phyloP scores from a whole-genome alignment of 306 rosid species.

The Vachellia collinsii region DNA sequence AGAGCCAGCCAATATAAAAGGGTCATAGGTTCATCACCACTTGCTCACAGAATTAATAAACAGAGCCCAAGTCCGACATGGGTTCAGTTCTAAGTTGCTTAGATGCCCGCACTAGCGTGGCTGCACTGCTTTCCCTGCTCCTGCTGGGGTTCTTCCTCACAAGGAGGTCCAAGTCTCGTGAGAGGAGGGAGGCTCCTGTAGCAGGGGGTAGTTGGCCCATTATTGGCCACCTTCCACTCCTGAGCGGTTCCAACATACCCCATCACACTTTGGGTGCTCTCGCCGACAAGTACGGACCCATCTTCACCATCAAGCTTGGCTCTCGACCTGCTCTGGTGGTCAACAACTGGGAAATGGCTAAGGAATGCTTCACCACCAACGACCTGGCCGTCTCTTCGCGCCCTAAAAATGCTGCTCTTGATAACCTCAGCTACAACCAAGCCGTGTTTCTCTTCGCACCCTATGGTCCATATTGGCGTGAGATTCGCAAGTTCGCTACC shows the following conservation, averaged over 20 bases:
- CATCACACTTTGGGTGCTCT: slow-evolving; percentile 4
- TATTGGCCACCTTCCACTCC: neutral
- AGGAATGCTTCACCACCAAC: slow-evolving; percentile 46
- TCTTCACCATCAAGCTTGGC: slow-evolving; percentile 3
- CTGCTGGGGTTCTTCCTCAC: neutral
- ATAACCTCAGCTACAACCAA: slow-evolving; percentile 44
- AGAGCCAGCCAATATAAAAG: neutral
- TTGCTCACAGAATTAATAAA: neutral
- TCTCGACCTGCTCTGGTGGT: neutral
- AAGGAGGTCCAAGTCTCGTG: neutral
- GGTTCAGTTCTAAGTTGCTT: neutral
- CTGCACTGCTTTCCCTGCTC: neutral
- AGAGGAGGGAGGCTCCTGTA: neutral
- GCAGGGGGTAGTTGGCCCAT: slow-evolving; percentile 10
- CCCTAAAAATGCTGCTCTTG: slow-evolving; percentile 7
- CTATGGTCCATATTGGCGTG: slow-evolving; percentile 47
- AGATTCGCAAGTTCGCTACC: slow-evolving; percentile 43
- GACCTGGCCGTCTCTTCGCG: slow-evolving; percentile 43
- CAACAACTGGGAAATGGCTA: slow-evolving; percentile 14
- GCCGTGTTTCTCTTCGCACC: slow-evolving; percentile 49
- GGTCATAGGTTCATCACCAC: neutral
- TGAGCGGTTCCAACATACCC: neutral
- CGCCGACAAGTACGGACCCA: slow-evolving; percentile 6
- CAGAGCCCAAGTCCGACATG: neutral
- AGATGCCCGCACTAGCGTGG: neutral